These are phyloP conservation scores for Solanum verrucosum DNA, from an alignment of 257 asterid species.

Conservation along the genomic window DNA sequence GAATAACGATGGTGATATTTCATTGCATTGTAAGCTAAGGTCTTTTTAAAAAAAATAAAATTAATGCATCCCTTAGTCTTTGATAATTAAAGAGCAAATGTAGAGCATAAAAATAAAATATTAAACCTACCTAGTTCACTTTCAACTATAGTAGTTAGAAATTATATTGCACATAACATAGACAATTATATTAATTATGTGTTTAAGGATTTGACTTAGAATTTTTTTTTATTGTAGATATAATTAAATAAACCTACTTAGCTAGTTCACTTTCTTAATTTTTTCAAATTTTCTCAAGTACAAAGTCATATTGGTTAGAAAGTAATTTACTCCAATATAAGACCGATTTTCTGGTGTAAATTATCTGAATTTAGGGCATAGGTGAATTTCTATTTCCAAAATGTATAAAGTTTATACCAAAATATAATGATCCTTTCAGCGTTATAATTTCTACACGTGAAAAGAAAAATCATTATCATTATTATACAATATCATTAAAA, in stretches of 20 bases:
- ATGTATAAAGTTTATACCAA: too few species aligned
- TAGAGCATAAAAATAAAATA: not conserved
- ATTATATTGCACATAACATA: not conserved
- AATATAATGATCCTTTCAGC: too few species aligned
- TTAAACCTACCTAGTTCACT: not conserved
- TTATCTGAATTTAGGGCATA: too few species aligned
- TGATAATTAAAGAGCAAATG: not conserved
- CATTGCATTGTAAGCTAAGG: not conserved
- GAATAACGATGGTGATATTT: not conserved
- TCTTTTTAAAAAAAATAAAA: not conserved
- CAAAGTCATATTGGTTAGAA: rapidly evolving
- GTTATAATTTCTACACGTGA: too few species aligned
- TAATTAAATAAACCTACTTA: not conserved
- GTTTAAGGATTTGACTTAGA: not conserved
- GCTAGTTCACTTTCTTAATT: not conserved
- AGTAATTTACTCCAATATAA: too few species aligned
- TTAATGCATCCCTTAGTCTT: not conserved
- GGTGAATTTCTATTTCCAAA: not conserved
- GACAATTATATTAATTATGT: not conserved
- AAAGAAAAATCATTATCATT: too few species aligned
- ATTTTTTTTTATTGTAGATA: not conserved
- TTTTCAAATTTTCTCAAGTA: not conserved
- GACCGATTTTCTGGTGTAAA: not conserved
- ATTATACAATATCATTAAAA: too few species aligned
- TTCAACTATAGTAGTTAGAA: not conserved